These are phyloP conservation scores for Sporisorium graminicola DNA, from an alignment of 1,284 basidiomycete genomes.

Conservation along the genomic window DNA sequence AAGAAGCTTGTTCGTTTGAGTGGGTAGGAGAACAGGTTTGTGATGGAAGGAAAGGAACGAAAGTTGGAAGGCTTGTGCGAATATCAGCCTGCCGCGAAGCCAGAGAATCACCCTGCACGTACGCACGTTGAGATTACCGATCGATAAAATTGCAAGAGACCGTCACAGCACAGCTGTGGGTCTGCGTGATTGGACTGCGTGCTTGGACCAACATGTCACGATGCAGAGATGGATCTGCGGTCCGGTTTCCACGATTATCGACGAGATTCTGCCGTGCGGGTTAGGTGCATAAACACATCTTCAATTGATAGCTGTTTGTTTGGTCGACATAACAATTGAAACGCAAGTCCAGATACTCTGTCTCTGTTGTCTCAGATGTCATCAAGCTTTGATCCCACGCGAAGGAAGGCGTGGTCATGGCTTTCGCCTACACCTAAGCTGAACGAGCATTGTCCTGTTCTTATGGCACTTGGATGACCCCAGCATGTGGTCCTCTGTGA, in stretches of 20 bases:
- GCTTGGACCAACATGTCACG: slow-evolving; percentile 27
- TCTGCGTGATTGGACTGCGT: slow-evolving; percentile 4
- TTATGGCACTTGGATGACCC: no score
- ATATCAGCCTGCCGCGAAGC: no score
- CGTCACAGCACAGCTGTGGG: slow-evolving; percentile 19
- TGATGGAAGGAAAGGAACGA: not conserved
- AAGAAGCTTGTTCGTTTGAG: not conserved
- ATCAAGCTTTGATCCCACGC: not conserved
- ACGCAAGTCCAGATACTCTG: no score
- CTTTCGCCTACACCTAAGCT: no score
- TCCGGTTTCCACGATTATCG: slow-evolving; percentile 15
- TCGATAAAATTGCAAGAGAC: slow-evolving; percentile 25
- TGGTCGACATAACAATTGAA: not conserved
- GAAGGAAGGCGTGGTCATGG: not conserved
- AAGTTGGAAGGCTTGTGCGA: no score
- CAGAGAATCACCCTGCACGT: no score
- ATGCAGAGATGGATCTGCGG: slow-evolving; percentile 29
- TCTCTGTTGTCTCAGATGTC: no score
- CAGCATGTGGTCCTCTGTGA: no score
- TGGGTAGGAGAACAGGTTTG: not conserved
- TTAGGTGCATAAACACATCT: no score
- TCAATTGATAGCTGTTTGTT: no score
- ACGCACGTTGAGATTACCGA: slow-evolving; percentile 19
- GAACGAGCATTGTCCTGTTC: no score
- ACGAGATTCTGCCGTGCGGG: slow-evolving; percentile 8